Conservation (phyloP, 2,329 filamentous ascomycete genomes). For the Aspergillus costaricaensis region DNA sequence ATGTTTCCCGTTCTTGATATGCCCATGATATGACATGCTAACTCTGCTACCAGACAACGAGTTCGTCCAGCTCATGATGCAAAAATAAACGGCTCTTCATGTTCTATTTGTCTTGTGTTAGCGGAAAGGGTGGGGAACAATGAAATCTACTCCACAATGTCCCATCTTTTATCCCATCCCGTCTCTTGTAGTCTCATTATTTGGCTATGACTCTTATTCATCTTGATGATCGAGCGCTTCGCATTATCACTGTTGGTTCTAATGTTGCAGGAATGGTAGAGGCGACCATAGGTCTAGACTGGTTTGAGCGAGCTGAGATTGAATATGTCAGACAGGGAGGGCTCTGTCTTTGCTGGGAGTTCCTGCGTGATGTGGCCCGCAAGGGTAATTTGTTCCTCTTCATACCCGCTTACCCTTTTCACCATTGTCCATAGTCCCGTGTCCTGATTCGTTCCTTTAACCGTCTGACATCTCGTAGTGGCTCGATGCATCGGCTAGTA, state of each 20-base stretch:
- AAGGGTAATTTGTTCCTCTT: neutral
- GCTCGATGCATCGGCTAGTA: slow-evolving; percentile 9
- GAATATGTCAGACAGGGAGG: neutral
- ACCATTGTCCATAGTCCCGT: slow-evolving; percentile 1
- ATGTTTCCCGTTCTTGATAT: slow-evolving; percentile 38
- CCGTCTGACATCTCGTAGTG: slow-evolving; percentile 15
- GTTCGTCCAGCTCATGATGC: slow-evolving; percentile 94
- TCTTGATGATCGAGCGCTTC: slow-evolving; percentile 16
- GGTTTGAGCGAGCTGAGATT: neutral
- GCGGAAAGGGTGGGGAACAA: slow-evolving; percentile 29
- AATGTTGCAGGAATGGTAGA: slow-evolving; percentile 8
- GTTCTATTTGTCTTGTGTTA: slow-evolving; percentile 33
- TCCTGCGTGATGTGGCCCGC: neutral
- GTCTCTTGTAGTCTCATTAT: slow-evolving; percentile 33
- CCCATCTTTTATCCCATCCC: slow-evolving; percentile 26
- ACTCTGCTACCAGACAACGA: slow-evolving; percentile 69
- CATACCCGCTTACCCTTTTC: neutral
- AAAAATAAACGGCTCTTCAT: slow-evolving; percentile 65
- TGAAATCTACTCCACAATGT: slow-evolving; percentile 24
- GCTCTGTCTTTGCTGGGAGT: neutral
- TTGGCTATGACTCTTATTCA: slow-evolving; percentile 23
- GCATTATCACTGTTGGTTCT: slow-evolving; percentile 15
- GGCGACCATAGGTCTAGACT: neutral
- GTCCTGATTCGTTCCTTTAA: slow-evolving; percentile 10
- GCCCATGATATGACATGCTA: slow-evolving; percentile 21